Evolutionary conservation across 2,329 filamentous ascomycete genomes (phyloP).

Genomic region (Epichloe bromicola): DNA sequence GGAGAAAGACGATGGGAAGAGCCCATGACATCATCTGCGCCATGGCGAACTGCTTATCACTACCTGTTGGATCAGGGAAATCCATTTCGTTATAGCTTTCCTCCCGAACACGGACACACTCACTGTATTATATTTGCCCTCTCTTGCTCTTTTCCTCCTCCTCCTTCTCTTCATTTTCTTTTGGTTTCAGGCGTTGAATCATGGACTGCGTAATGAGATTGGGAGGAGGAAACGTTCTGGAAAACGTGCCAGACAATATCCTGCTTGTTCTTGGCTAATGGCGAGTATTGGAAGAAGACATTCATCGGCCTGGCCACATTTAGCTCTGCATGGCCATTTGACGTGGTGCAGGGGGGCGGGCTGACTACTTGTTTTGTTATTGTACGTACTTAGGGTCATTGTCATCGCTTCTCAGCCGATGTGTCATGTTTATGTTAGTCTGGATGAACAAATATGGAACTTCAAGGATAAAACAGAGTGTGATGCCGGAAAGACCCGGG

Average conservation of each 20-base stretch:
- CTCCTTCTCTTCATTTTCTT: constrained; percentile 4
- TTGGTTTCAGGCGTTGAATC: constrained; percentile 6
- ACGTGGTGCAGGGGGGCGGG: background rate
- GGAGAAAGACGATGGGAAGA: background rate
- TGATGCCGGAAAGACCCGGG: too few relatives aligned
- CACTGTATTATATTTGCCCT: background rate
- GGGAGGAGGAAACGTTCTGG: background rate
- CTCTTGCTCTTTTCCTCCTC: constrained; percentile 5
- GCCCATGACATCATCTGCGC: background rate
- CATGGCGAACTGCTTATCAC: background rate
- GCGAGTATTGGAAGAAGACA: background rate
- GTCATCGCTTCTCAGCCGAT: constrained; percentile 7
- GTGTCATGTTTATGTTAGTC: constrained; percentile 3
- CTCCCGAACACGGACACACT: background rate
- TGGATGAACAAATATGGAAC: background rate
- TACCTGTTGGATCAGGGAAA: constrained; percentile 1
- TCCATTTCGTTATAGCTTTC: background rate
- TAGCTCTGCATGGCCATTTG: background rate
- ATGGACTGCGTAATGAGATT: background rate
- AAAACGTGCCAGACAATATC: background rate
- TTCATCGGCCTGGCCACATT: background rate
- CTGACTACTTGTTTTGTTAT: background rate
- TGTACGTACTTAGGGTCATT: constrained; percentile 5
- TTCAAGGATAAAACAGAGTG: background rate
- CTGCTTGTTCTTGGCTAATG: background rate